Evolutionary conservation across 208 protist species (phyloP), one percentile per base, ranked within the genome.

Genomic region (Leishmania tropica): DNA sequence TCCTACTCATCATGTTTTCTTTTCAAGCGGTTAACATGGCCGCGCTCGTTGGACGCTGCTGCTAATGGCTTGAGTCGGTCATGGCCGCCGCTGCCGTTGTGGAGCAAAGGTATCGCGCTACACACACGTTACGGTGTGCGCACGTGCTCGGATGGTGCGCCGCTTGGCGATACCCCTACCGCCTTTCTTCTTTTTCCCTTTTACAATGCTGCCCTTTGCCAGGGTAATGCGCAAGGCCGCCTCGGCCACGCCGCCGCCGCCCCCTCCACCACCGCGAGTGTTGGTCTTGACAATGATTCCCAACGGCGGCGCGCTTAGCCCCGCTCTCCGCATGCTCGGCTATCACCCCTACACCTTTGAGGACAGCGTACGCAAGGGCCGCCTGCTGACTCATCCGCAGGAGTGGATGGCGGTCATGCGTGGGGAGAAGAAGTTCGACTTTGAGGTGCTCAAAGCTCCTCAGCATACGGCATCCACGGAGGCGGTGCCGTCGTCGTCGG

Each of bases 271-370:
- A 10, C 75, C 78, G 47, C 81, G 84, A 60, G 82, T 96, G 45
- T 2, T 97, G 0, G 94, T 96, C 74, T 79, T 97, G 79, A 95
- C 89, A 19, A 97, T 96, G 92, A 87, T 88, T 3, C 92, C 91
- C 45, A 90, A 93, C 76, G 93, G 95, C 70, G 94, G 94, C 8
- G 92, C 95, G 10, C 79, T 97, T 81, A 73, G 81, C 1, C 75
- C 71, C 24, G 93, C 93, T 11, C 79, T 97, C 56, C 76, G 85
- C 47, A 40, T 84, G 60, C 86, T 97, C 7, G 95, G 95, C 71
- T 96, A 93, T 77, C 81, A 84, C 62, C 92, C 95, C 15, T 97
- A 97, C 86, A 93, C 83, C 47, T 95, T 96, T 68, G 80, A 90
- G 73, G 78, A 93, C 65, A 90, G 87, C 3, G 90, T 94, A 48